Evolutionary conservation across 148 eudicot genomes (phyloP), one percentile per base, ranked within the genome.

Genomic region (Nepenthes gracilis): DNA sequence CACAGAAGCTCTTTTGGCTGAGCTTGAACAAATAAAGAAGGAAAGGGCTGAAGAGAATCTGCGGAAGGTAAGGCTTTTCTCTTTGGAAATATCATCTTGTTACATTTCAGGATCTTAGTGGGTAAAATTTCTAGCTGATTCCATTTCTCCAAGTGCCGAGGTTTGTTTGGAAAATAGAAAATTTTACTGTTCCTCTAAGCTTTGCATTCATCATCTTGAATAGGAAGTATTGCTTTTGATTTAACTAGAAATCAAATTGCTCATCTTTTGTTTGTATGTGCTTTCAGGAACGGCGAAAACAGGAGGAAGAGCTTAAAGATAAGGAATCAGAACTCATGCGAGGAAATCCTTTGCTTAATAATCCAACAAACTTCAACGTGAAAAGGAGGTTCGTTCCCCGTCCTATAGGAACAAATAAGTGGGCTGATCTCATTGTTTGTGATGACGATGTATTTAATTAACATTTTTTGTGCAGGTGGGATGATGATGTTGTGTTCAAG

Each of bases 401-500:
- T 12, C 12, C 6, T 5, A 49, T 2, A 49, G 53, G 53, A n/a
- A 10, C 3, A 49, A 10, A 11, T 11, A n/a, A 49, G 13, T n/a
- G 12, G 6, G 4, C 10, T 49, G 53, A 12, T 49, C 15, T 49
- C 13, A 11, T 49, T 49, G 45, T 23, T 23, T 23, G 23, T 23
- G 45, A 8, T 4, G 45, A 40, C 4, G 15, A 12, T 52, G 7
- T 32, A 43, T 54, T 9, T 12, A 12, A 43, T 5, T 58, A 12
- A n/a, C 9, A 5, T 9, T 15, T 9, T 33, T 48, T 64, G 54
- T 67, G 54, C 80, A 92, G 97, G 82, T 92, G 98, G 98, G 98
- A 93, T 77, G 98, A 88, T 73, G 98, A 93, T 75, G 98, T 93
- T 54, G 98, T 93, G 55, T 93, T 93, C 71, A 93, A 93, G 83